Percentiles rank a stretch among this genome's conserved stretches.
These are phyloP conservation scores for Raffaelea arxii DNA, from an alignment of 2,329 filamentous ascomycete genomes.

Conservation along the genomic window DNA sequence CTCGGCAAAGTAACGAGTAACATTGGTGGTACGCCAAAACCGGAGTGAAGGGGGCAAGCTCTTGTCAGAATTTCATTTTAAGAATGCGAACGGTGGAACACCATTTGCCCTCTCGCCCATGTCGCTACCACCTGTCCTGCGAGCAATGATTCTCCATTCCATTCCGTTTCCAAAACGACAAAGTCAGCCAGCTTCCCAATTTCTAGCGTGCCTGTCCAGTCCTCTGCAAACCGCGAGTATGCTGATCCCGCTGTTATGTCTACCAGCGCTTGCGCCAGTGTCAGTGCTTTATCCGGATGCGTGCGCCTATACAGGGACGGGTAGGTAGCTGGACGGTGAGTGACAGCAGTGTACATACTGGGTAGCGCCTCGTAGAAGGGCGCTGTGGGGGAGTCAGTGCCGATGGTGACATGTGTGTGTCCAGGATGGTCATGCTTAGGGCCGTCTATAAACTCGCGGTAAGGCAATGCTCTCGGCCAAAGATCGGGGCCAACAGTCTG, in stretches of 20 bases:
- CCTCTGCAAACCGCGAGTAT: background rate
- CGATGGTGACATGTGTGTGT: background rate
- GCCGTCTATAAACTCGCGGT: background rate
- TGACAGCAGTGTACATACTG: background rate
- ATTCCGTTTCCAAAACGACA: background rate
- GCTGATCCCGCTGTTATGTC: background rate
- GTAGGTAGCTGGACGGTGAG: constrained; percentile 12
- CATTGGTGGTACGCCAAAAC: no score
- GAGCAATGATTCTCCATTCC: background rate
- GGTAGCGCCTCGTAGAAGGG: background rate
- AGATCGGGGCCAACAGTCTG: background rate
- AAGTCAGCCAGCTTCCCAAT: background rate
- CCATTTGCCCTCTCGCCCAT: background rate
- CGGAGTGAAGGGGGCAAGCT: no score
- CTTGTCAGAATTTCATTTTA: no score
- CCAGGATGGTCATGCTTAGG: no score
- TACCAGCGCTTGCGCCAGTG: background rate
- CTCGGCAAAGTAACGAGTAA: no score
- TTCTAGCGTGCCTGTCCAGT: background rate
- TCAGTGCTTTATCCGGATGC: background rate
- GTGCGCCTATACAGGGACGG: background rate
- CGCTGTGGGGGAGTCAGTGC: background rate
- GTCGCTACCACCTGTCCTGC: background rate
- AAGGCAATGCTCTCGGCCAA: background rate
- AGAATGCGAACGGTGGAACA: no score